Evolutionary conservation across 306 rosid species (phyloP).

Genomic region (Cicer arietinum): DNA sequence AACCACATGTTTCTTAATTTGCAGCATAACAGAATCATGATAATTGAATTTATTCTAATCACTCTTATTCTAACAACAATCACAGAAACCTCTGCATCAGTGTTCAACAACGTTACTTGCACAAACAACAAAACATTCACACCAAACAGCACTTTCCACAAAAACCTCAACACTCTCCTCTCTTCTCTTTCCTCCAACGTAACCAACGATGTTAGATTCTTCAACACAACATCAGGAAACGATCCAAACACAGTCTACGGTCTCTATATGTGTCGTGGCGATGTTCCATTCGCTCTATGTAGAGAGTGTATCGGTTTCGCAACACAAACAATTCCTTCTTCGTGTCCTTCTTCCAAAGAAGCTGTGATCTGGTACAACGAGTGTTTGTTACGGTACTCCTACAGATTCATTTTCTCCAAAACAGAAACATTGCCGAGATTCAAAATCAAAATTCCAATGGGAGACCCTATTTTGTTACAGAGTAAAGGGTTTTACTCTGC

Average conservation of each 20-base stretch:
- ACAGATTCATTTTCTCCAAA: constrained; percentile 42
- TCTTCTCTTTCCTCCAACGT: constrained; percentile 51
- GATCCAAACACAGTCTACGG: constrained; percentile 42
- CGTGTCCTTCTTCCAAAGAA: constrained; percentile 41
- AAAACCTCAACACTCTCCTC: constrained; percentile 49
- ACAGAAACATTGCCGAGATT: constrained; percentile 46
- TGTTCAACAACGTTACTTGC: constrained; percentile 54
- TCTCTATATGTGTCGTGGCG: constrained; percentile 58
- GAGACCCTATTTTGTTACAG: constrained; percentile 45
- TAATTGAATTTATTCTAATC: not conserved
- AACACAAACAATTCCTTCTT: constrained; percentile 11
- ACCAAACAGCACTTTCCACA: constrained; percentile 45
- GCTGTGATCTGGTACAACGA: constrained; percentile 60
- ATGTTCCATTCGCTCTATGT: constrained; percentile 49
- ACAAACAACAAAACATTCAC: constrained; percentile 44
- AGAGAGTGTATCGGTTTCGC: constrained; percentile 54
- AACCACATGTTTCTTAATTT: not conserved
- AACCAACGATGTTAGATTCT: constrained; percentile 41
- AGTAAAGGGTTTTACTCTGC: constrained; percentile 40
- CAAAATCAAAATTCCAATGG: constrained; percentile 48
- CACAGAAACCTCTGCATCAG: constrained; percentile 46
- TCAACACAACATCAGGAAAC: constrained; percentile 45
- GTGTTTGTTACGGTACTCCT: constrained; percentile 52
- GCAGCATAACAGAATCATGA: constrained; percentile 37
- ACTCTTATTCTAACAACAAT: not conserved